A percentile compares a stretch with the other conserved stretches of the same genome.
Evolutionary conservation across 2,329 filamentous ascomycete species (phyloP).

Genomic region (Alternaria infectoria): DNA sequence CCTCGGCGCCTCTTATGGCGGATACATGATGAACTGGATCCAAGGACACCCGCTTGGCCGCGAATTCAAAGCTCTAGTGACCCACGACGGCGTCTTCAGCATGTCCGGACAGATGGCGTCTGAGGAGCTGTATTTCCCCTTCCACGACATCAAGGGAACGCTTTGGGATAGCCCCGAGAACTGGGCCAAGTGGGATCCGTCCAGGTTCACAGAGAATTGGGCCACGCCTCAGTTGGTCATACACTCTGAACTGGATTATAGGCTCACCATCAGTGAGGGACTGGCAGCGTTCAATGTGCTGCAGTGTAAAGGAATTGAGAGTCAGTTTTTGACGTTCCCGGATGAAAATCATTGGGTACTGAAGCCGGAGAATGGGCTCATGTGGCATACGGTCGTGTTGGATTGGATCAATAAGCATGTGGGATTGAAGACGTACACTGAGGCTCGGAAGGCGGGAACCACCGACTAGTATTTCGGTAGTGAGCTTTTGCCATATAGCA

Average conservation of each 20-base stretch:
- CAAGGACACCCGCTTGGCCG: slow-evolving; percentile 84
- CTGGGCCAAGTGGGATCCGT: slow-evolving; percentile 66
- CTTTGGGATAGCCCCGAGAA: slow-evolving; percentile 50
- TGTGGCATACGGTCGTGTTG: slow-evolving; percentile 88
- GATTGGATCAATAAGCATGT: slow-evolving; percentile 72
- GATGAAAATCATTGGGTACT: slow-evolving; percentile 85
- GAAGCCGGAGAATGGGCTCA: slow-evolving; percentile 86
- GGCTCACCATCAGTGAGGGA: slow-evolving; percentile 83
- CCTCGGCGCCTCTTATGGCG: slow-evolving; percentile 65
- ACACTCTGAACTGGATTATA: slow-evolving; percentile 89
- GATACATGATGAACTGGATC: slow-evolving; percentile 74
- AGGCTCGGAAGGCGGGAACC: slow-evolving; percentile 19
- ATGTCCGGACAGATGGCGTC: slow-evolving; percentile 57
- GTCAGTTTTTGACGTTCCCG: slow-evolving; percentile 80
- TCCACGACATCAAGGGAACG: slow-evolving; percentile 51
- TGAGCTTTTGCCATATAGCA: not conserved
- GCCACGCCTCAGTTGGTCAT: slow-evolving; percentile 87
- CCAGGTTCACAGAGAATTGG: slow-evolving; percentile 69
- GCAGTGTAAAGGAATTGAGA: slow-evolving; percentile 76
- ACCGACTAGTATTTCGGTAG: not conserved
- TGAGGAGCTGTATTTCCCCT: slow-evolving; percentile 60
- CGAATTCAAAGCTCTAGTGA: slow-evolving; percentile 86
- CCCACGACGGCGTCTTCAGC: slow-evolving; percentile 85
- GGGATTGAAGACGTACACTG: slow-evolving; percentile 56
- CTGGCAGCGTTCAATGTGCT: slow-evolving; percentile 85